phyloP scores from a whole-genome alignment of 2,329 filamentous ascomycete species.

The Endoconidiophora laricicola region DNA sequence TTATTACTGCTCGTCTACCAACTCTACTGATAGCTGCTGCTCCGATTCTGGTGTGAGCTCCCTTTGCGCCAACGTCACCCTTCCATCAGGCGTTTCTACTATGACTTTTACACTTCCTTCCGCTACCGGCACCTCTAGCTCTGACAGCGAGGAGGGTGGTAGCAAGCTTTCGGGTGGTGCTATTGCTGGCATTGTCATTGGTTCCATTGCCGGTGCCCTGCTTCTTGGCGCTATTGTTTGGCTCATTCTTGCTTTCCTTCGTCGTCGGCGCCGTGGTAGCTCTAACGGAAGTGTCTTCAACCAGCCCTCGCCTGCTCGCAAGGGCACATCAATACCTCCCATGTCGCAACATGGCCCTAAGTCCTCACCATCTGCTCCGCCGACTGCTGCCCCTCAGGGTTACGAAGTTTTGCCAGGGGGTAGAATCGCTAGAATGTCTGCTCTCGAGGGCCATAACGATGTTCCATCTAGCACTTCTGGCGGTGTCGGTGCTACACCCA shows the following conservation, averaged over 20 bases:
- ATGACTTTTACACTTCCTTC: slow-evolving; percentile 40
- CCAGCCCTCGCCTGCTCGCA: slow-evolving; percentile 61
- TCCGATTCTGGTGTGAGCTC: slow-evolving; percentile 60
- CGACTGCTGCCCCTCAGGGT: slow-evolving; percentile 26
- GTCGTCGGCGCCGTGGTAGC: slow-evolving; percentile 42
- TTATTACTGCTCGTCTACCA: slow-evolving; percentile 66
- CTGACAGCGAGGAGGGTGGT: slow-evolving; percentile 15
- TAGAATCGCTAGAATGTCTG: slow-evolving; percentile 89
- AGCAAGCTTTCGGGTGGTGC: slow-evolving; percentile 55
- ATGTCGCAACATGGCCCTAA: slow-evolving; percentile 16
- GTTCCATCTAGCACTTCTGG: slow-evolving; percentile 28
- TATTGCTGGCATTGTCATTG: slow-evolving; percentile 82
- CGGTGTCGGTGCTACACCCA: slow-evolving; percentile 8
- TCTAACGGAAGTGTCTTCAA: slow-evolving; percentile 62
- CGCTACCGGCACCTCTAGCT: slow-evolving; percentile 27
- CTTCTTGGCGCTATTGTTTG: slow-evolving; percentile 55
- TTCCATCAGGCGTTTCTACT: slow-evolving; percentile 59
- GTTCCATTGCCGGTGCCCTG: slow-evolving; percentile 53
- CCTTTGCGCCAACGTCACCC: slow-evolving; percentile 56
- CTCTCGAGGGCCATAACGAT: slow-evolving; percentile 60
- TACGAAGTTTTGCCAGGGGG: slow-evolving; percentile 71
- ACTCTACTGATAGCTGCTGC: slow-evolving; percentile 92
- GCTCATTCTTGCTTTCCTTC: slow-evolving; percentile 38
- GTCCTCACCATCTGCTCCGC: slow-evolving; percentile 11
- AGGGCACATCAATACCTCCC: slow-evolving; percentile 28